phyloP scores from a whole-genome alignment of 306 rosid species.

The Casuarina cunninghamiana region DNA sequence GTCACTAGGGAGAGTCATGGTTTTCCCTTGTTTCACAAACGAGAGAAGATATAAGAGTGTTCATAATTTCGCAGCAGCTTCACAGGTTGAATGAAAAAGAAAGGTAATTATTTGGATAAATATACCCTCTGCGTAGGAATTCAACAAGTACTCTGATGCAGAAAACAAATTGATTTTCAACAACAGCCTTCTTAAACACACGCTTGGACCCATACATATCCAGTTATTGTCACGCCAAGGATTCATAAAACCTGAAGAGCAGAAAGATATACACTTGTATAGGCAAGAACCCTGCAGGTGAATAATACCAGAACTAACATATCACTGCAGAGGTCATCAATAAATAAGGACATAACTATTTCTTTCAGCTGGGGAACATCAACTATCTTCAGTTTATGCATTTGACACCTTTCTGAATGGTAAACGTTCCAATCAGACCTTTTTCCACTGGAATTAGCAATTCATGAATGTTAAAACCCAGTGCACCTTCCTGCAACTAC shows the following conservation, averaged over 20 bases:
- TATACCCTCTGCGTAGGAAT: background rate
- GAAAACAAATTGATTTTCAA: background rate
- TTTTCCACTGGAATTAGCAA: too few relatives aligned
- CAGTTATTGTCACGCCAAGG: background rate
- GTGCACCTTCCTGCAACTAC: too few relatives aligned
- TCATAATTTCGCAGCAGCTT: background rate
- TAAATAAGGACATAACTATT: too few relatives aligned
- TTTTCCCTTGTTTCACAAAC: background rate
- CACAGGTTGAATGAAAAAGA: background rate
- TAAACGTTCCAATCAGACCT: too few relatives aligned
- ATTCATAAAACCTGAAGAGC: too few relatives aligned
- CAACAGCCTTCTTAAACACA: background rate
- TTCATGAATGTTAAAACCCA: too few relatives aligned
- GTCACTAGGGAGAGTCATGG: background rate
- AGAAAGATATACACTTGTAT: background rate
- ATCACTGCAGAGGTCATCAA: background rate
- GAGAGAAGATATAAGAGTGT: too few relatives aligned
- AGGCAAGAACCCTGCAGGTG: constrained; percentile 1
- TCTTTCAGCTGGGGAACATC: too few relatives aligned
- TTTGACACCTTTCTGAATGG: too few relatives aligned
- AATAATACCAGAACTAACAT: background rate
- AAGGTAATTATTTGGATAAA: background rate
- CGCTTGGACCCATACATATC: background rate
- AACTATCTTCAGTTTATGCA: too few relatives aligned
- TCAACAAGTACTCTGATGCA: background rate